phyloP scores from a whole-genome alignment of 2,329 filamentous ascomycete genomes.

The Coniochaeta sp. region DNA sequence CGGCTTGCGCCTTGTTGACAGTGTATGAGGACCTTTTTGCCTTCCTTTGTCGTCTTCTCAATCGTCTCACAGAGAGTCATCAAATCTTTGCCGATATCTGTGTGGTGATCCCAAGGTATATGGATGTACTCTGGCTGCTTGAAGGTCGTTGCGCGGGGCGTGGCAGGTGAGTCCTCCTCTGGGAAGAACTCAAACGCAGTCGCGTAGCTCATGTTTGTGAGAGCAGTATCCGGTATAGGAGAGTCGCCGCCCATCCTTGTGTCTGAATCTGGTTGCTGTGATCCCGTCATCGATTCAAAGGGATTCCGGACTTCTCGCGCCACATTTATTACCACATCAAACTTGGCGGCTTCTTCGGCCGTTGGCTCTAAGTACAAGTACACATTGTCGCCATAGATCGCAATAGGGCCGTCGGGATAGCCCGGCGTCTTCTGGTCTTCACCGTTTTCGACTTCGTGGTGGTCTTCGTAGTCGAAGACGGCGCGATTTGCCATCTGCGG shows the following conservation, averaged over 20 bases:
- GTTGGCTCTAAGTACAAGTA: constrained; percentile 77
- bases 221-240: constrained; percentile 47
- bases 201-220: constrained; percentile 49
- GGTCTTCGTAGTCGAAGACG: constrained; percentile 52
- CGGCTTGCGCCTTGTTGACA: constrained; percentile 83
- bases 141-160: constrained; percentile 43
- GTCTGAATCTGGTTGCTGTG: constrained; percentile 19
- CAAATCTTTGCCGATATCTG: constrained; percentile 72
- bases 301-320: constrained; percentile 77
- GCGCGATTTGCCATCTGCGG: constrained; percentile 55
- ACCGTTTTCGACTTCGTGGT: constrained; percentile 62
- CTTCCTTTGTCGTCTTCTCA: constrained; percentile 62
- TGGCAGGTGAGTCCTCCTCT: constrained; percentile 45
- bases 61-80: constrained; percentile 70
- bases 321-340: constrained; percentile 80
- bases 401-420: constrained; percentile 75
- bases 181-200: constrained; percentile 54
- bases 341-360: constrained; percentile 66
- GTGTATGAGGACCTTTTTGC: constrained; percentile 75
- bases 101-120: constrained; percentile 84
- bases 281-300: constrained; percentile 37
- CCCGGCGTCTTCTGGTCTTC: constrained; percentile 76
- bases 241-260: constrained; percentile 31
- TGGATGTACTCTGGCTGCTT: constrained; percentile 75
- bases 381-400: constrained; percentile 72